A percentile compares a stretch with the other conserved stretches of the same genome.
Evolutionary conservation across 208 protist genomes (phyloP).

Genomic region (Crithidia sp.): DNA sequence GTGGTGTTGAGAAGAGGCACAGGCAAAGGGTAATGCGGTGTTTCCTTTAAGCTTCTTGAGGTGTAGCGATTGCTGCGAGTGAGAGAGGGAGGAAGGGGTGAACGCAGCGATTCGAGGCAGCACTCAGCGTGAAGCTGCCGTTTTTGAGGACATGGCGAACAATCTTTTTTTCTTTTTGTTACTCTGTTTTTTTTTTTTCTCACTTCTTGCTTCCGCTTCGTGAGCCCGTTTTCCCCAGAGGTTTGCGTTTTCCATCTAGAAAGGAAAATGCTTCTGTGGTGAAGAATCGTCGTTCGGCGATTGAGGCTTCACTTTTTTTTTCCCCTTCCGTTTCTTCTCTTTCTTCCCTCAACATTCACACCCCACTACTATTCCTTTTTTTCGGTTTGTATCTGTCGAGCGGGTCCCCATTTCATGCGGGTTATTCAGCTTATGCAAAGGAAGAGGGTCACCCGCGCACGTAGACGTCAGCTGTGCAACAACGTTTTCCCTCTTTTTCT

Average conservation of each 20-base stretch:
- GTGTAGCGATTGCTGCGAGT: too few relatives aligned
- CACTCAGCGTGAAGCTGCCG: not conserved
- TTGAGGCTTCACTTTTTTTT: not conserved
- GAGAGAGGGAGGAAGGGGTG: too few relatives aligned
- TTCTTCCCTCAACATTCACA: not conserved
- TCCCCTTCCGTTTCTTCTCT: constrained; percentile 12
- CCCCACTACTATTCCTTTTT: not conserved
- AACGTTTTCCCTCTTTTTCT: not conserved
- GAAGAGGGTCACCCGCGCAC: not conserved
- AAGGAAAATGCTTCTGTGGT: too few relatives aligned
- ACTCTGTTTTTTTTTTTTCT: constrained; percentile 14
- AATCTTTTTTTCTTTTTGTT: constrained; percentile 17
- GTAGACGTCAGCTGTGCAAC: not conserved
- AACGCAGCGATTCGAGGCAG: not conserved
- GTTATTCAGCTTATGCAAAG: not conserved
- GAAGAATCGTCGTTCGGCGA: too few relatives aligned
- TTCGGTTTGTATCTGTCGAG: not conserved
- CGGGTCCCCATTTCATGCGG: not conserved
- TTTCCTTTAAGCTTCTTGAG: too few relatives aligned
- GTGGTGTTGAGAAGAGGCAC: too few relatives aligned
- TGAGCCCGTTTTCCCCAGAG: too few relatives aligned
- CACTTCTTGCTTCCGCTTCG: too few relatives aligned
- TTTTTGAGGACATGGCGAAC: not conserved
- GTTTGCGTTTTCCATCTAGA: too few relatives aligned
- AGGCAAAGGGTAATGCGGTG: too few relatives aligned